phyloP scores from a whole-genome alignment of 192 early-diverging fungal genomes.

The Coemansia nantahalensis region DNA sequence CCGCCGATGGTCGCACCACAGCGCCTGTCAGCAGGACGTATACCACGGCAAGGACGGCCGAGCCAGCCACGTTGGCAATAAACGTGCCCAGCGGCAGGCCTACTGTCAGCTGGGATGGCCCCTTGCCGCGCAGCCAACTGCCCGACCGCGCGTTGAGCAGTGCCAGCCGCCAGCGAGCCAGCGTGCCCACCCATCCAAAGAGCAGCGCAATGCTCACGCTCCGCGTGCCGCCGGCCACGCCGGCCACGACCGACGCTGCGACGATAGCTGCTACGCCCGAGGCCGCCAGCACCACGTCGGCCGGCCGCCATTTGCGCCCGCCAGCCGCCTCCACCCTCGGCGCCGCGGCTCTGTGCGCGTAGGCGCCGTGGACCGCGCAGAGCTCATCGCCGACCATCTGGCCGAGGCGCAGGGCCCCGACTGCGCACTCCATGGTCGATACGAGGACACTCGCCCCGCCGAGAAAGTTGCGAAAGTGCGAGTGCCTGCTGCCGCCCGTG shows the following conservation, averaged over 20 bases:
- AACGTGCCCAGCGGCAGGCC: constrained; percentile 47
- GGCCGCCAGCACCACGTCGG: constrained; percentile 13
- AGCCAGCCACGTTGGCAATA: constrained; percentile 38
- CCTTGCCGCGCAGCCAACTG: background rate
- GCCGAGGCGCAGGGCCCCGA: constrained; percentile 29
- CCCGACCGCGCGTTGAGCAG: constrained; percentile 13
- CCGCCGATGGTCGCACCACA: constrained; percentile 28
- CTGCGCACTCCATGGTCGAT: constrained; percentile 28
- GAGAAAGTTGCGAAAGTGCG: constrained; percentile 41
- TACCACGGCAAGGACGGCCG: constrained; percentile 21
- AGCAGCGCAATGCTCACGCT: constrained; percentile 40
- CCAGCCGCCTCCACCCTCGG: constrained; percentile 2
- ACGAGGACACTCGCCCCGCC: constrained; percentile 39
- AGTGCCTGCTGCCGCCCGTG: constrained; percentile 7
- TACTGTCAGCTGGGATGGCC: background rate
- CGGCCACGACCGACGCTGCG: constrained; percentile 21
- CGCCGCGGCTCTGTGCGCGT: too few species aligned
- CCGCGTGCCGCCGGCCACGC: constrained; percentile 25
- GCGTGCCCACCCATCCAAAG: constrained; percentile 34
- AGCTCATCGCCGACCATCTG: constrained; percentile 36
- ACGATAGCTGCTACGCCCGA: constrained; percentile 2
- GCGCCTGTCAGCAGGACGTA: constrained; percentile 36
- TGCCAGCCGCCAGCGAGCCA: constrained; percentile 45
- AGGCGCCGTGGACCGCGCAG: constrained; percentile 7
- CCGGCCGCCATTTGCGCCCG: constrained; percentile 14